Evolutionary conservation across 257 asterid genomes (phyloP).

Genomic region (Solanum appendiculatum): DNA sequence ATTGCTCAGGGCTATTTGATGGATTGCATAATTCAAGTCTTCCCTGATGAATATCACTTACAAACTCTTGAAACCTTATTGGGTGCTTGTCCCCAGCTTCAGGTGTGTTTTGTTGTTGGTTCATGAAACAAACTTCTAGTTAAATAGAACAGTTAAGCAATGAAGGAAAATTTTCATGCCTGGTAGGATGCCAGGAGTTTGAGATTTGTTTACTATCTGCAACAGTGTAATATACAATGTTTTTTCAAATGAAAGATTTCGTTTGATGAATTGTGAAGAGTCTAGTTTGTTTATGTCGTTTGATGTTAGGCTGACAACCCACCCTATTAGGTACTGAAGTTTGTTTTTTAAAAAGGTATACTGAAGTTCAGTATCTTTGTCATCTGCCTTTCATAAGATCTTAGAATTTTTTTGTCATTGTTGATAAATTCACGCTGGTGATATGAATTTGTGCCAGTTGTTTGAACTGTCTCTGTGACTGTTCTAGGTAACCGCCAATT

Average conservation of each 20-base stretch:
- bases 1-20: constrained; percentile 90
- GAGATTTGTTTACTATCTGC: neutral
- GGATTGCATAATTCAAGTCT: constrained; percentile 99
- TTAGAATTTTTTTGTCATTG: neutral
- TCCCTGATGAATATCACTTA: constrained; percentile 96
- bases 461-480: neutral
- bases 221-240: neutral
- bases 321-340: neutral
- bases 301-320: neutral
- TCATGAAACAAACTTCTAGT: neutral
- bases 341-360: neutral
- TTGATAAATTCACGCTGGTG: neutral
- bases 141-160: neutral
- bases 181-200: neutral
- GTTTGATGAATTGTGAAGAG: neutral
- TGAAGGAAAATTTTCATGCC: neutral
- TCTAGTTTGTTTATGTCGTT: neutral
- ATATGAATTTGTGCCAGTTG: neutral
- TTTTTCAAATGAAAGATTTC: neutral
- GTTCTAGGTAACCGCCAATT: neutral
- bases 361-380: neutral
- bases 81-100: constrained; percentile 98
- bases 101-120: constrained; percentile 32
- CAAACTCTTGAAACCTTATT: constrained; percentile 92
- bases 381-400: neutral